Conservation (phyloP, 352 stramenopile species). For the Phytophthora cryptogea region DNA sequence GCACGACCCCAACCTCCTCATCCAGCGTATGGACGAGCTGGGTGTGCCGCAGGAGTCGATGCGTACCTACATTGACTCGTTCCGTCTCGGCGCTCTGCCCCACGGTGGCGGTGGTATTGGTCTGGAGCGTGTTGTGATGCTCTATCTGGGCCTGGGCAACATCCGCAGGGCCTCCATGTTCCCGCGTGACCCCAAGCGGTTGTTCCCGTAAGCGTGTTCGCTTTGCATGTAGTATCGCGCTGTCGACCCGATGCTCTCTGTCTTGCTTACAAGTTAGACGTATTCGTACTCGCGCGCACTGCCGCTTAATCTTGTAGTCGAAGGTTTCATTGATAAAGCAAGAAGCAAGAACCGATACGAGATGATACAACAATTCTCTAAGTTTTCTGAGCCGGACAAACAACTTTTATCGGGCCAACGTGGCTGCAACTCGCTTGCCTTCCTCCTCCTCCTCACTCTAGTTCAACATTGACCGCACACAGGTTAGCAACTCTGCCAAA, state of each 20-base stretch:
- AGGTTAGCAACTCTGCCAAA: not conserved
- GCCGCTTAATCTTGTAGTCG: slow-evolving; percentile 13
- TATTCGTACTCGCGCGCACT: slow-evolving; percentile 16
- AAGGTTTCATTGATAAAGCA: slow-evolving; percentile 23
- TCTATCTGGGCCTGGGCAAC: slow-evolving; percentile 99
- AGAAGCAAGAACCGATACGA: slow-evolving; percentile 19
- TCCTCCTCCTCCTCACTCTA: slow-evolving; percentile 27
- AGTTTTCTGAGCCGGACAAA: no score
- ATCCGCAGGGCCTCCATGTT: slow-evolving; percentile 99
- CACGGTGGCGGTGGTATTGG: slow-evolving; percentile 99
- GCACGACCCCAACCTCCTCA: slow-evolving; percentile 96
- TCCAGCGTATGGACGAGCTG: slow-evolving; percentile 88
- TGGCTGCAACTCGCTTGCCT: not conserved
- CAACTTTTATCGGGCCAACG: no score
- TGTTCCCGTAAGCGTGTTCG: slow-evolving; percentile 62
- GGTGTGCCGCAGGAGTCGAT: slow-evolving; percentile 91
- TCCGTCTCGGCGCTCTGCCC: slow-evolving; percentile 97
- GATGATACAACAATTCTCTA: slow-evolving; percentile 2
- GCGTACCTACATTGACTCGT: slow-evolving; percentile 98
- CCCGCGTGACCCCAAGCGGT: slow-evolving; percentile 94
- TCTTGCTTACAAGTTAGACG: slow-evolving; percentile 10
- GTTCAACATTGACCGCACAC: not conserved
- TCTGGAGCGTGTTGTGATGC: slow-evolving; percentile 99
- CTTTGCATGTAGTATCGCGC: slow-evolving; percentile 20
- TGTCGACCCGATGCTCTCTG: slow-evolving; percentile 3